Evolutionary conservation across 768 basidiomycete species (phyloP).

Genomic region (Arthromyces matolae): DNA sequence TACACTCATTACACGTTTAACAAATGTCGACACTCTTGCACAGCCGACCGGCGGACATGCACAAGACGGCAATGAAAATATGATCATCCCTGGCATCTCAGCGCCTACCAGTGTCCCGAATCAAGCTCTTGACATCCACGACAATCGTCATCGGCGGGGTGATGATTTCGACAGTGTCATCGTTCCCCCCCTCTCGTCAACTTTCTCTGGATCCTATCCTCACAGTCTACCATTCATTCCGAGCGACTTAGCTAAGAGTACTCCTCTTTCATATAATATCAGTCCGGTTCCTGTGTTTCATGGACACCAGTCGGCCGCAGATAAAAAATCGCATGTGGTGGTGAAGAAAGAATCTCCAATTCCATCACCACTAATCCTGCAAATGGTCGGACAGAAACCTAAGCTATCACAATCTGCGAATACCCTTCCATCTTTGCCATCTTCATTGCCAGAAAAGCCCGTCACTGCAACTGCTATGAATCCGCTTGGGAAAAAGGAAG

Average conservation of each 20-base stretch:
- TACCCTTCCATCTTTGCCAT: too few species aligned
- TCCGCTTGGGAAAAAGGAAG: too few species aligned
- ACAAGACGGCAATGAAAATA: too few species aligned
- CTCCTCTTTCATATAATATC: constrained; percentile 2
- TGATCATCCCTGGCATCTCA: background rate
- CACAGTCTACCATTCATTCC: constrained; percentile 26
- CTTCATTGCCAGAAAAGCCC: too few species aligned
- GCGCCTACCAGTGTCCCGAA: background rate
- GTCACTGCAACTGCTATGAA: too few species aligned
- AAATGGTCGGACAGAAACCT: too few species aligned
- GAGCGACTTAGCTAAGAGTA: too few species aligned
- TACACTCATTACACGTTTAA: background rate
- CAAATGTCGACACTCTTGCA: background rate
- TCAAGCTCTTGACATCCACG: constrained; percentile 14
- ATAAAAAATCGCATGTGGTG: background rate
- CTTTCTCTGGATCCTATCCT: constrained; percentile 26
- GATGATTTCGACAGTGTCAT: constrained; percentile 25
- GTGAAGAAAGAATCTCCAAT: constrained; percentile 3
- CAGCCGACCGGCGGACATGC: too few species aligned
- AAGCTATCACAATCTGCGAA: background rate
- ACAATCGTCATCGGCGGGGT: constrained; percentile 20
- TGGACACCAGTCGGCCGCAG: background rate
- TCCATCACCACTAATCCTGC: background rate
- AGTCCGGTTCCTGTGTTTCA: background rate
- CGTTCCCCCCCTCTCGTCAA: constrained; percentile 16